phyloP scores from a whole-genome alignment of 345 rosid species.

The Aegle marmelos region DNA sequence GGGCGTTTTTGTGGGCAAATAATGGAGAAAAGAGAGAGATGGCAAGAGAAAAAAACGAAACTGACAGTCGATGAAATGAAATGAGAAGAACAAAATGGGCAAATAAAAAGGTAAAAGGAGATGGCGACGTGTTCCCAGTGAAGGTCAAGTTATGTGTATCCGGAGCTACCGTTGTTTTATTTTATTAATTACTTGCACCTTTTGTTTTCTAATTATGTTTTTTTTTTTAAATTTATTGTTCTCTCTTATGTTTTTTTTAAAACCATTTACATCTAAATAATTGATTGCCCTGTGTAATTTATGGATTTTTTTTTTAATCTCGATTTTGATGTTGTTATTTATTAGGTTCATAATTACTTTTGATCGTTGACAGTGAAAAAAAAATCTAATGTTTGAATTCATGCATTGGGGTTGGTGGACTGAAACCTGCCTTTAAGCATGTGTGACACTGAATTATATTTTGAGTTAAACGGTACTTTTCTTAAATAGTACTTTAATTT shows the following conservation, averaged over 20 bases:
- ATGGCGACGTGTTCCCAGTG: conserved; percentile 40
- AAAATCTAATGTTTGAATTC: neutral
- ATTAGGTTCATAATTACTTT: too few relatives aligned
- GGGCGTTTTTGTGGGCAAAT: neutral
- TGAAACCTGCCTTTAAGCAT: neutral
- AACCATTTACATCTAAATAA: too few relatives aligned
- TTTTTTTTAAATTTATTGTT: too few relatives aligned
- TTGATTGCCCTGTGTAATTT: too few relatives aligned
- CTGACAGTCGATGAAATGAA: neutral
- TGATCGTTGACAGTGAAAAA: neutral
- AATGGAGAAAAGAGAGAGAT: conserved; percentile 12
- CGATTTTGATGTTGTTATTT: too few relatives aligned
- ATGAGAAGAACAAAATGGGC: neutral
- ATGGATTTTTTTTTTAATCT: too few relatives aligned
- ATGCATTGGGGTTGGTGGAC: neutral
- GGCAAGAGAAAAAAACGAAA: neutral
- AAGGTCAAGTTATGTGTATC: neutral
- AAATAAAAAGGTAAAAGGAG: conserved; percentile 27
- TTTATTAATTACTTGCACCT: too few relatives aligned
- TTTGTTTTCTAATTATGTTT: too few relatives aligned
- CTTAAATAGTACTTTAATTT: too few relatives aligned
- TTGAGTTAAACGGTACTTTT: too few relatives aligned
- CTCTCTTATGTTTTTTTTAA: too few relatives aligned
- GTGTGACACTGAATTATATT: too few relatives aligned
- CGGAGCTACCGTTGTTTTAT: neutral